A percentile compares a stretch with the other conserved stretches of the same genome.
phyloP scores from a whole-genome alignment of 768 basidiomycete species.

The Exsudoporus frostii region DNA sequence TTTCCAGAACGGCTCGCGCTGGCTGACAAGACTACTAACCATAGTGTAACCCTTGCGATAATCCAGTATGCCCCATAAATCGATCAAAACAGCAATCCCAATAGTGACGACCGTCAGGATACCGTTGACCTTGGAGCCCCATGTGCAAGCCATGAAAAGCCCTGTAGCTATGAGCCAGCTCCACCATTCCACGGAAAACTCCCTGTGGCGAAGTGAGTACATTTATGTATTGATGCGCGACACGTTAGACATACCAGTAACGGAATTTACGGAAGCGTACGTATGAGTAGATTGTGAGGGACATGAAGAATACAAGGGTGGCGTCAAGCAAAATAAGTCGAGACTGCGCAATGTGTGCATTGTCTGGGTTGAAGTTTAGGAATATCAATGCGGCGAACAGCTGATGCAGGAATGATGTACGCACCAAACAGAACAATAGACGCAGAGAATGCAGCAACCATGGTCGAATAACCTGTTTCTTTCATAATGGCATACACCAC shows the following conservation, averaged over 20 bases:
- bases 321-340: slow-evolving; percentile 95
- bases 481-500: slow-evolving; percentile 97
- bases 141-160: slow-evolving; percentile 90
- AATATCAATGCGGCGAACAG: background rate
- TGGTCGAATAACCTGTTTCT: slow-evolving; percentile 92
- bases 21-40: slow-evolving; percentile 39
- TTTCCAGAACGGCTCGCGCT: background rate
- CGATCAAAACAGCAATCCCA: slow-evolving; percentile 87
- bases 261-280: slow-evolving; percentile 93
- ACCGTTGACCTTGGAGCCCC: slow-evolving; percentile 98
- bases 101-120: slow-evolving; percentile 86
- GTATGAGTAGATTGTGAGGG: slow-evolving; percentile 89
- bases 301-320: slow-evolving; percentile 91
- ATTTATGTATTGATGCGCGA: background rate
- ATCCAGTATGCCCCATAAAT: slow-evolving; percentile 94
- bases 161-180: slow-evolving; percentile 89
- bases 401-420: slow-evolving; percentile 26
- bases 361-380: slow-evolving; percentile 55
- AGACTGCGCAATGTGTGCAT: slow-evolving; percentile 94
- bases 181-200: slow-evolving; percentile 93
- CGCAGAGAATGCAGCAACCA: slow-evolving; percentile 89
- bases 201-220: slow-evolving; percentile 43
- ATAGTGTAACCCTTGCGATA: slow-evolving; percentile 74
- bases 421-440: slow-evolving; percentile 81
- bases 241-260: slow-evolving; percentile 56